Percentiles rank a stretch among this genome's conserved stretches.
phyloP scores from a whole-genome alignment of 1,284 basidiomycete genomes.

The Pascua sp. region DNA sequence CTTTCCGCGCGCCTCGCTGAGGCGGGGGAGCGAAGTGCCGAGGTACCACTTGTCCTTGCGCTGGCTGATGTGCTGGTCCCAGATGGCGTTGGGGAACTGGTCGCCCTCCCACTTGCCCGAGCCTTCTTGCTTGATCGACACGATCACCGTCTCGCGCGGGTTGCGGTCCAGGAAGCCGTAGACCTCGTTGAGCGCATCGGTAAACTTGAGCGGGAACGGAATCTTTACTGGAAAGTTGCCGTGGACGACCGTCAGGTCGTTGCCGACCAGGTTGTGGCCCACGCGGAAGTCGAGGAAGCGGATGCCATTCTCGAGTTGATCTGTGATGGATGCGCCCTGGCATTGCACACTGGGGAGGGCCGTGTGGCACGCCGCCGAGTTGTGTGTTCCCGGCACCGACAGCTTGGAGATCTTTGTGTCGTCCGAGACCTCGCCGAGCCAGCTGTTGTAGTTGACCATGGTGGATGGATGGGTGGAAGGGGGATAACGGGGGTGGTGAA shows the following conservation, averaged over 20 bases:
- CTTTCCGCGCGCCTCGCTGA: neutral
- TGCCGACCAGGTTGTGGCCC: neutral
- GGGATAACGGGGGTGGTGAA: too few species aligned
- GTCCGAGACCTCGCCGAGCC: too few species aligned
- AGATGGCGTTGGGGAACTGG: neutral
- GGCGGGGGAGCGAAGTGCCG: neutral
- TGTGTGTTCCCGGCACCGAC: too few species aligned
- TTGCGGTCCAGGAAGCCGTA: neutral
- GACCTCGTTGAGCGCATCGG: neutral
- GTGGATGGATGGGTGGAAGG: too few species aligned
- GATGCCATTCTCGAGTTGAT: too few species aligned
- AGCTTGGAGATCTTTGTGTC: too few species aligned
- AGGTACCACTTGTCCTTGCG: constrained; percentile 1
- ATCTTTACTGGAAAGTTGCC: neutral
- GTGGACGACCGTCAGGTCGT: neutral
- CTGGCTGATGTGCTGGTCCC: neutral
- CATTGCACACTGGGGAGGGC: too few species aligned
- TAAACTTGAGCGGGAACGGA: neutral
- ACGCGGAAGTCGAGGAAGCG: too few species aligned
- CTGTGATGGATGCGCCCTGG: too few species aligned
- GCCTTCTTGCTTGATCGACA: neutral
- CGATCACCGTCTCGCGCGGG: neutral
- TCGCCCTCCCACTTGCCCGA: neutral
- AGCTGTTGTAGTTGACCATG: too few species aligned
- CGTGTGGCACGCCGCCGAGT: too few species aligned